Base-by-base conservation (phyloP, 352 stramenopile genomes). In the Saprolegnia parasitica region DNA sequence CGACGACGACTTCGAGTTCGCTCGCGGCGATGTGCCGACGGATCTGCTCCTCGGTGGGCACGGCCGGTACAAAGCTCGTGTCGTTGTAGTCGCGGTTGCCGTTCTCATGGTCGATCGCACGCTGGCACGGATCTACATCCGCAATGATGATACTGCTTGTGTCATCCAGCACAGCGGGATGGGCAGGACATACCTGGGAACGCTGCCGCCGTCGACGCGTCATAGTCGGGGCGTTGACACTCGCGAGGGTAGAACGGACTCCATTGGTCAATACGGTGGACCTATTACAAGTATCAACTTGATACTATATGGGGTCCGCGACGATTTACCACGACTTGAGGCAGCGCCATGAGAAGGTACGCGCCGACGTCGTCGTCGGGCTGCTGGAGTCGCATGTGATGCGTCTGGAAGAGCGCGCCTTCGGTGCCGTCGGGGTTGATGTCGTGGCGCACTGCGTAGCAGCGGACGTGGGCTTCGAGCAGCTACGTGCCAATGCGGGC, bases 301-400 rank as follows among this genome's bases (percentile, higher is more conserved):
- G n/a, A n/a, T n/a, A n/a, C n/a, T n/a, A n/a, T n/a, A 67, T 57
- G 11, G 11, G 9, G 18, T 18, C 21, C 13, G 60, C 23, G 16
- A 49, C 24, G 16, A 26, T 8, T 58, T 57, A 68, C 84, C 21
- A 95, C 78, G 42, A 89, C 79, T 60, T 93, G 85, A 1, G 87
- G 87, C 26, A 95, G 60, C 5, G 88, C 85, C 78, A 95, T 91
- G 18, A 95, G 76, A 26, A 95, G 74, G 80, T 91, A 91, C 5
- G 81, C 78, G 18, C 85, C 85, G 2, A 76, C 80, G 74, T 93
- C 85, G 66, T 95, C 87, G 63, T 95, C 87, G 10, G 87, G 87
- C 68, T 95, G 87, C 72, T 95, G 85, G n/a, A 93, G 71, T n/a
- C 87, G 85, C 87, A 95, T 95, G 50, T 90, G 84, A 57, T 93